Evolutionary conservation across 2,329 filamentous ascomycete genomes (phyloP), one percentile per base, ranked within the genome.

Genomic region (Clonostachys sp.): DNA sequence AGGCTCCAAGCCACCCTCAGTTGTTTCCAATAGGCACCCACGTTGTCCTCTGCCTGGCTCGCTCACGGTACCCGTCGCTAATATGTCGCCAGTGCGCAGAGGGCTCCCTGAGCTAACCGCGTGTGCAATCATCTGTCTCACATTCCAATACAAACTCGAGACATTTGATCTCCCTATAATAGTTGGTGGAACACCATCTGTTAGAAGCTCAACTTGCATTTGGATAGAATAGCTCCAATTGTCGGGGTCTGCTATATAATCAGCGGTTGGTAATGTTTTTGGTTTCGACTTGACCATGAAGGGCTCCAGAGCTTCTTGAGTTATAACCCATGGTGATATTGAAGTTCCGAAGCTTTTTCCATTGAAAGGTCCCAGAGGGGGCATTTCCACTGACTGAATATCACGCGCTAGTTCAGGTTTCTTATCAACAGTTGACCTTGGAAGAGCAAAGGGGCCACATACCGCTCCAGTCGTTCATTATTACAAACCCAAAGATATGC

Each of bases 11-110:
- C 88, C 89, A 35, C 81, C 82, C 51, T 82, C 72, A 0, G 79
- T 89, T 60, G 86, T 81, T 67, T 94, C 88, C 42, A 92, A 63
- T 43, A 92, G 65, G 59, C 85, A 86, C 2, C 88, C 88, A 52
- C 83, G 71, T 7, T 81, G 79, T 10, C 87, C 86, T 6, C 65
- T 41, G 50, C 83, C 72, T 6, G 80, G 77, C 6, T 89, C 88
- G 0, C 67, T 70, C 53, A 94, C 91, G 0, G 89, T 94, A 8
- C 89, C 89, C 1, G 84, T 88, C 3, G 87, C 89, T 1, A 95
- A 67, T 41, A 94, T 62, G 59, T 95, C 89, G 41, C 89, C 89
- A 0, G 83, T 76, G 5, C 81, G 78, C 67, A 94, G 75, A 7
- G 84, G 24, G 9, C 24, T 30, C 24, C 24, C 24, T 30, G 24